Conservation (phyloP, 2,329 filamentous ascomycete genomes). For the Calonectria pauciramosa region DNA sequence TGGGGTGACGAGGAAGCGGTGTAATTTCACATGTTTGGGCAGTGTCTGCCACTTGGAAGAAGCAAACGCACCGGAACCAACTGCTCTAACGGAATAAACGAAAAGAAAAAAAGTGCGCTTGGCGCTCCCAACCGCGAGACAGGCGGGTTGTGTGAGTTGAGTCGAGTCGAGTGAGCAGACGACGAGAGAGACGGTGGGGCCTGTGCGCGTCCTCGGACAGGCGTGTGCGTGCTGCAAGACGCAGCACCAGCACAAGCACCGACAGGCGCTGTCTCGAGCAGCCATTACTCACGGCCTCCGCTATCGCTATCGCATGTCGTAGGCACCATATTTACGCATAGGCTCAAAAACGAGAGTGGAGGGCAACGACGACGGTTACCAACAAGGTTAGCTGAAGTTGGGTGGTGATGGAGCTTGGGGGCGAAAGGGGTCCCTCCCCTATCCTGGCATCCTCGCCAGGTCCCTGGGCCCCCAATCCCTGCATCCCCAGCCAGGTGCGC, state of each 20-base stretch:
- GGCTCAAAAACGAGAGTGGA: constrained; percentile 8
- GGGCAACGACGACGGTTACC: not conserved
- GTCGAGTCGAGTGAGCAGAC: not conserved
- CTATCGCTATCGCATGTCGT: not conserved
- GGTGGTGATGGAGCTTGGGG: constrained; percentile 2
- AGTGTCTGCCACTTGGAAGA: constrained; percentile 19
- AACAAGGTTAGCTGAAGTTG: not conserved
- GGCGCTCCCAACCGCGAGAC: constrained; percentile 3
- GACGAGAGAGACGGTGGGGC: not conserved
- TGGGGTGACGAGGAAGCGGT: constrained; percentile 13
- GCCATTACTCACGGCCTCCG: constrained; percentile 8
- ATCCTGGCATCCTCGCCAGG: constrained; percentile 26
- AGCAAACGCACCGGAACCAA: not conserved
- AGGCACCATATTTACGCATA: not conserved
- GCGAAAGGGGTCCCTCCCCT: constrained; percentile 36
- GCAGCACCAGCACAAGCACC: not conserved
- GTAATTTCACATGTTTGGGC: constrained; percentile 23
- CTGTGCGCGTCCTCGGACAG: not conserved
- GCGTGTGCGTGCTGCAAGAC: not conserved
- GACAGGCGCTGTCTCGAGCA: not conserved
- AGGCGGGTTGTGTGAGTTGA: not conserved
- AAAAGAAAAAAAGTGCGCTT: not conserved
- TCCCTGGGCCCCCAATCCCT: constrained; percentile 30
- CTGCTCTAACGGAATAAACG: not conserved
- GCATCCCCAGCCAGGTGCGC: constrained; percentile 22